Conservation (phyloP, 2,329 filamentous ascomycete genomes). For the Pseudopithomyces maydicus region DNA sequence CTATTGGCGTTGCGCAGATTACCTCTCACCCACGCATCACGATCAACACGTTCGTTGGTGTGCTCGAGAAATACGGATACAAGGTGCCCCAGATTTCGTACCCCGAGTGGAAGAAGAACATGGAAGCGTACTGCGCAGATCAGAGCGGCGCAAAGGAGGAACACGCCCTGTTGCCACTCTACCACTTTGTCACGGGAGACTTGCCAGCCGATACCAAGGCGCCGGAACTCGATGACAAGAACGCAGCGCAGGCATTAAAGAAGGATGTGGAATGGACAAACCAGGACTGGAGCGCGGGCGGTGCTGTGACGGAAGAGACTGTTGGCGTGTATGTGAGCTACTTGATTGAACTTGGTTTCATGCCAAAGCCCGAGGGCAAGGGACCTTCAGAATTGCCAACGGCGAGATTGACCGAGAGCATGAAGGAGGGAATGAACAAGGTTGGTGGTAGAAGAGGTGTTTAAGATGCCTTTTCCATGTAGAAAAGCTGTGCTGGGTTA, state of each 20-base stretch:
- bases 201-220: conserved; percentile 73
- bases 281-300: conserved; percentile 61
- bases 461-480: conserved; percentile 1
- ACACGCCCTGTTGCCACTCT: conserved; percentile 71
- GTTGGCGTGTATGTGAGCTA: conserved; percentile 69
- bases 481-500: too few relatives aligned
- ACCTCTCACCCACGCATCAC: conserved; percentile 79
- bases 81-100: conserved; percentile 70
- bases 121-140: conserved; percentile 70
- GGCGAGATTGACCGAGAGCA: conserved; percentile 34
- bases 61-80: conserved; percentile 76
- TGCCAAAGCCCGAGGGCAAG: conserved; percentile 49
- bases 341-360: conserved; percentile 66
- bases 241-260: conserved; percentile 68
- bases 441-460: conserved; percentile 39
- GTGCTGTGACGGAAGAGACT: conserved; percentile 63
- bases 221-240: conserved; percentile 74
- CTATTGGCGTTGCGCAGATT: conserved; percentile 72
- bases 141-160: conserved; percentile 64
- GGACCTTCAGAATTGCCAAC: conserved; percentile 33
- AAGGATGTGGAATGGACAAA: conserved; percentile 66
- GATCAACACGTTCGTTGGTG: conserved; percentile 77
- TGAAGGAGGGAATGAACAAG: conserved; percentile 41
- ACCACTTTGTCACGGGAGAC: conserved; percentile 73
- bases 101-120: conserved; percentile 67